Conservation (phyloP, 2,329 filamentous ascomycete species). For the Dryadomyces quercivorus region DNA sequence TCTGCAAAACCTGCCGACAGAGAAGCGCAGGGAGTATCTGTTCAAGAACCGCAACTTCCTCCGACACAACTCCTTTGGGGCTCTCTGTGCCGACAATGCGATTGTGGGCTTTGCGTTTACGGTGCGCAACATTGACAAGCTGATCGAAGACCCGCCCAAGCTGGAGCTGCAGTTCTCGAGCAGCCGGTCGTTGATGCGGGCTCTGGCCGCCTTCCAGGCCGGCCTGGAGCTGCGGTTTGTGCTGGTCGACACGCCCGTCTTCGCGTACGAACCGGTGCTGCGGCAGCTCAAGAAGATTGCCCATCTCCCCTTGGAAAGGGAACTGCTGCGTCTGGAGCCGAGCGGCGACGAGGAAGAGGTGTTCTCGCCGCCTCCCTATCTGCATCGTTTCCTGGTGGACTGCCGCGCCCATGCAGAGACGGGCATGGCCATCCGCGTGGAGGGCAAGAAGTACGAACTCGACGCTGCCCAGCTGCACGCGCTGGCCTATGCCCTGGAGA, state of each 20-base stretch:
- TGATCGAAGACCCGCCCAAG: slow-evolving; percentile 29
- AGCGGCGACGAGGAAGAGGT: background rate
- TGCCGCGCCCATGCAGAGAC: background rate
- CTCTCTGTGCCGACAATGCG: slow-evolving; percentile 33
- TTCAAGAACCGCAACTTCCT: slow-evolving; percentile 35
- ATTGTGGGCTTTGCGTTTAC: slow-evolving; percentile 50
- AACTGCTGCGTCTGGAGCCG: slow-evolving; percentile 28
- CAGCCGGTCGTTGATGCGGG: slow-evolving; percentile 28
- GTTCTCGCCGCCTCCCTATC: background rate
- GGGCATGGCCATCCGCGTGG: background rate
- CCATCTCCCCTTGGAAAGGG: slow-evolving; percentile 41
- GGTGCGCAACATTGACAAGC: slow-evolving; percentile 33
- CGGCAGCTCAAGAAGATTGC: slow-evolving; percentile 41
- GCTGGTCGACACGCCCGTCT: slow-evolving; percentile 51
- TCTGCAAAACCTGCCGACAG: too few relatives aligned
- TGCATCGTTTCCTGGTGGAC: background rate
- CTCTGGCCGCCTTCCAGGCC: slow-evolving; percentile 29
- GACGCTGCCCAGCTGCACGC: background rate
- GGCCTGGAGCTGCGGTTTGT: slow-evolving; percentile 31
- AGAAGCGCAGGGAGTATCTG: slow-evolving; percentile 24
- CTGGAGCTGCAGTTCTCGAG: slow-evolving; percentile 41
- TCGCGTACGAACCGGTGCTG: slow-evolving; percentile 58
- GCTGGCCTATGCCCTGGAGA: slow-evolving; percentile 28
- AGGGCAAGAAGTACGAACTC: background rate
- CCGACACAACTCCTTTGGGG: slow-evolving; percentile 49